Percentiles rank a stretch among this genome's conserved stretches.
phyloP scores from a whole-genome alignment of 2,329 filamentous ascomycete species.

The Arachnomyces sp. region DNA sequence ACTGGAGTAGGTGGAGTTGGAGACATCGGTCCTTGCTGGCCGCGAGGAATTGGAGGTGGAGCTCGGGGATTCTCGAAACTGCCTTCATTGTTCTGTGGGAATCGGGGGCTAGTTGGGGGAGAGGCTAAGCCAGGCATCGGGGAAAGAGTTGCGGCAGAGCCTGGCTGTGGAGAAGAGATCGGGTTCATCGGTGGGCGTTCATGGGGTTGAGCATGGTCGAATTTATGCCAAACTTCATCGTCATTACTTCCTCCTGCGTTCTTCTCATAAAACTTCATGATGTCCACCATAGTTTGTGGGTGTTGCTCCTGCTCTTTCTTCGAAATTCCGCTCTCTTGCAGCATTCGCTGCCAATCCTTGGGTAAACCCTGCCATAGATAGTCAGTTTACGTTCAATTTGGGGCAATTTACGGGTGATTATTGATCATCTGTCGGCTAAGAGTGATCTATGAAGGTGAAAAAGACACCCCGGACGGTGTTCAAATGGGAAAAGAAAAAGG shows the following conservation, averaged over 20 bases:
- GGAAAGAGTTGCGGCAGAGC: constrained; percentile 39
- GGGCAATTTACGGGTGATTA: constrained; percentile 63
- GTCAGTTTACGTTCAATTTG: no score
- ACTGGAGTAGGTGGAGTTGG: constrained; percentile 22
- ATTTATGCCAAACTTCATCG: constrained; percentile 90
- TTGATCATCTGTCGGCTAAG: constrained; percentile 21
- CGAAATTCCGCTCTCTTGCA: constrained; percentile 91
- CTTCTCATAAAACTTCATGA: constrained; percentile 95
- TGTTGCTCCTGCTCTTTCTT: constrained; percentile 94
- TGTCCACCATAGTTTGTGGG: constrained; percentile 89
- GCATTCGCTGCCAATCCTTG: constrained; percentile 93
- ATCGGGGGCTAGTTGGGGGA: constrained; percentile 74
- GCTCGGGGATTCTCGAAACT: constrained; percentile 97
- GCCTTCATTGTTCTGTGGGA: constrained; percentile 79
- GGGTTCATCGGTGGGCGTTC: constrained; percentile 26
- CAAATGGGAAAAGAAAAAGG: neutral
- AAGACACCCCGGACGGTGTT: neutral
- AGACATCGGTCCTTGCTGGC: constrained; percentile 5
- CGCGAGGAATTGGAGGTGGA: constrained; percentile 73
- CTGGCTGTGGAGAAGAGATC: constrained; percentile 35
- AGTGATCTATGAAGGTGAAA: neutral
- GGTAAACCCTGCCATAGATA: constrained; percentile 63
- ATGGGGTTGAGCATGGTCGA: constrained; percentile 69
- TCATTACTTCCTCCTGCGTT: constrained; percentile 73
- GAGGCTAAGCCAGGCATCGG: constrained; percentile 59